Evolutionary conservation across 2,329 filamentous ascomycete species (phyloP), one percentile per base, ranked within the genome.

Genomic region (Aspergillus quadrilineatus): DNA sequence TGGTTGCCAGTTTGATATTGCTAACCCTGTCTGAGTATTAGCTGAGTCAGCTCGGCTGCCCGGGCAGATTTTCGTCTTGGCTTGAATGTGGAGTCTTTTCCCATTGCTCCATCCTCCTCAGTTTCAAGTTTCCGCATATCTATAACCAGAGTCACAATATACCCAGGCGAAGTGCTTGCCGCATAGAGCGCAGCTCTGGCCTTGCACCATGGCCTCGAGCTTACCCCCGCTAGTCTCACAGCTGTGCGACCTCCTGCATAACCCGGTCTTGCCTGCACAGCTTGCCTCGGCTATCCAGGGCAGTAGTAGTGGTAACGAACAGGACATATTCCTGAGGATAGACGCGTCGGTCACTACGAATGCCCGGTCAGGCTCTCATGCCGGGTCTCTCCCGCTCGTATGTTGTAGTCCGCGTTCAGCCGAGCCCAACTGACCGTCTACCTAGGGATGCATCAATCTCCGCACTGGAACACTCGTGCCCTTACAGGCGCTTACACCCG

Each of bases 361-460:
- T n/a, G 17, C n/a, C 28, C 51, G 28, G 29, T 14, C 15, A 17
- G 12, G 14, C 2, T 32, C 47, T 4, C 34, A 22, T 5, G 29
- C 22, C 8, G 6, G 26, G 5, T 37, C 45, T 6, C 43, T 56
- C 4, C 34, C 43, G n/a, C 10, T 60, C 17, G 58, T 39, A 41
- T 22, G 29, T 15, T 26, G 17, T 6, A 6, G 29, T 15, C 10
- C 22, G 22, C 22, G 22, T 22, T 22, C 22, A 22, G 22, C 22
- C 22, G 22, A 22, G 22, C 22, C 22, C 22, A 32, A 4, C 14
- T 29, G 34, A 17, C 6, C 51, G 17, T 14, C 4, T 28, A 22
- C 26, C 2, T 39, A 63, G 59, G 61, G 61, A 9, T 60, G 51
- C 17, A 52, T 63, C 28, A 42, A 63, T 39, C 60, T 62, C 7